These are phyloP conservation scores for Dothistroma septosporum DNA, from an alignment of 2,329 filamentous ascomycete species.

Conservation along the genomic window DNA sequence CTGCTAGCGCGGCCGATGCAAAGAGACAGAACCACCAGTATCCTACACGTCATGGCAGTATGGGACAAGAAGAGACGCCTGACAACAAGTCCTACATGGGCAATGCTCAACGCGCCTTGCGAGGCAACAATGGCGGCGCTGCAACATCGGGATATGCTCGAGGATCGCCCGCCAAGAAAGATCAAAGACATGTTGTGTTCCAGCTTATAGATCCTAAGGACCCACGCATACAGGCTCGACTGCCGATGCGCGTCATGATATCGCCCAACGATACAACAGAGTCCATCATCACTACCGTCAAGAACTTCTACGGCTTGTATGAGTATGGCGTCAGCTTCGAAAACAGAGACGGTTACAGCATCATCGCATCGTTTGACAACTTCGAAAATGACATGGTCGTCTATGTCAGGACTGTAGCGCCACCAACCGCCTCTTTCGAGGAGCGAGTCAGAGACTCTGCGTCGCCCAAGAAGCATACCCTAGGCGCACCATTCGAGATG, in stretches of 20 bases:
- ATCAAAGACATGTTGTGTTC: conserved; percentile 71
- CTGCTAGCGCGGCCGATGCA: conserved; percentile 22
- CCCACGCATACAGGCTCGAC: conserved; percentile 53
- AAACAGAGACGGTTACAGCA: conserved; percentile 78
- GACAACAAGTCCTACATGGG: conserved; percentile 10
- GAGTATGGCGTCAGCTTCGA: conserved; percentile 91
- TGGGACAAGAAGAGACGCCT: conserved; percentile 17
- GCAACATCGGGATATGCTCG: conserved; percentile 25
- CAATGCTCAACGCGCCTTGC: conserved; percentile 20
- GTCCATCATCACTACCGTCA: conserved; percentile 95
- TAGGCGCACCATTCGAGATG: conserved; percentile 63
- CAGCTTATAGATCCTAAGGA: conserved; percentile 56
- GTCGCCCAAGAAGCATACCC: conserved; percentile 53
- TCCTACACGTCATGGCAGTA: conserved; percentile 30
- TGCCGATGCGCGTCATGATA: conserved; percentile 85
- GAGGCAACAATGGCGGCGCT: conserved; percentile 22
- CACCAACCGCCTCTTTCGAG: conserved; percentile 18
- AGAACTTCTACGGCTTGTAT: conserved; percentile 98
- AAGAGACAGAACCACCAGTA: conserved; percentile 35
- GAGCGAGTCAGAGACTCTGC: conserved; percentile 29
- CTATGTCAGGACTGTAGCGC: conserved; percentile 62
- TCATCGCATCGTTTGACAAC: conserved; percentile 96
- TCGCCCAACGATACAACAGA: conserved; percentile 95
- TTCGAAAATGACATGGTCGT: conserved; percentile 88
- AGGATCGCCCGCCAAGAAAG: conserved; percentile 35